Conservation (phyloP, 768 basidiomycete species). For the Pleurotus ostreatus region DNA sequence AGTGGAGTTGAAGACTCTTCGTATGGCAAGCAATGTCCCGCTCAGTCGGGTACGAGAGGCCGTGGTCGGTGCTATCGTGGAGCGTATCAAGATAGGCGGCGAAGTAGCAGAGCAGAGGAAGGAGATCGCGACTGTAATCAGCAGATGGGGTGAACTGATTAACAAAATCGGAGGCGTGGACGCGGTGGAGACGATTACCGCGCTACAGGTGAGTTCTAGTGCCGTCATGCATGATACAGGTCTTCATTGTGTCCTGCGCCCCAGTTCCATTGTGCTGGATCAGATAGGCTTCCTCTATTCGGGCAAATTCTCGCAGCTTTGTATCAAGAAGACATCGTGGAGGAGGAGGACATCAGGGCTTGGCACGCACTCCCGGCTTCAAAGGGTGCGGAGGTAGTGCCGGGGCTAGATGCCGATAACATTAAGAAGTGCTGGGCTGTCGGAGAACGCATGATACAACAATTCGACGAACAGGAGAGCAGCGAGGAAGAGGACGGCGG, state of each 20-base stretch:
- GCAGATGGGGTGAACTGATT: conserved; percentile 81
- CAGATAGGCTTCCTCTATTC: conserved; percentile 66
- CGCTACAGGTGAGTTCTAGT: conserved; percentile 63
- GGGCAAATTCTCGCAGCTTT: conserved; percentile 80
- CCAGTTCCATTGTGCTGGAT: conserved; percentile 64
- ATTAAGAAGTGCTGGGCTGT: conserved; percentile 67
- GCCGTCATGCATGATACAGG: conserved; percentile 61
- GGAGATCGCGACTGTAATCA: conserved; percentile 60
- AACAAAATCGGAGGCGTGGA: conserved; percentile 80
- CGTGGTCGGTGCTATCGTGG: conserved; percentile 82
- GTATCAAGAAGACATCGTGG: conserved; percentile 90
- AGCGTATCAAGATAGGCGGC: conserved; percentile 59
- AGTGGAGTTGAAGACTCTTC: conserved; percentile 92
- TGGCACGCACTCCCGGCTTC: conserved; percentile 70
- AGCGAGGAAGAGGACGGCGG: conserved; percentile 16
- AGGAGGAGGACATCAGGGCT: conserved; percentile 82
- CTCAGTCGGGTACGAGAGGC: conserved; percentile 82
- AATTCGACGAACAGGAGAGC: conserved; percentile 77
- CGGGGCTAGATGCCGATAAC: conserved; percentile 44
- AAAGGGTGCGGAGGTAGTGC: conserved; percentile 44
- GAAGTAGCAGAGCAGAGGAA: conserved; percentile 55
- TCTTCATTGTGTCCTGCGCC: conserved; percentile 43
- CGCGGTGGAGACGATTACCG: conserved; percentile 71
- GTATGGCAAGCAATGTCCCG: conserved; percentile 94
- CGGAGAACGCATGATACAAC: conserved; percentile 71